phyloP scores from a whole-genome alignment of 257 asterid genomes.

The Leptodermis oblonga region DNA sequence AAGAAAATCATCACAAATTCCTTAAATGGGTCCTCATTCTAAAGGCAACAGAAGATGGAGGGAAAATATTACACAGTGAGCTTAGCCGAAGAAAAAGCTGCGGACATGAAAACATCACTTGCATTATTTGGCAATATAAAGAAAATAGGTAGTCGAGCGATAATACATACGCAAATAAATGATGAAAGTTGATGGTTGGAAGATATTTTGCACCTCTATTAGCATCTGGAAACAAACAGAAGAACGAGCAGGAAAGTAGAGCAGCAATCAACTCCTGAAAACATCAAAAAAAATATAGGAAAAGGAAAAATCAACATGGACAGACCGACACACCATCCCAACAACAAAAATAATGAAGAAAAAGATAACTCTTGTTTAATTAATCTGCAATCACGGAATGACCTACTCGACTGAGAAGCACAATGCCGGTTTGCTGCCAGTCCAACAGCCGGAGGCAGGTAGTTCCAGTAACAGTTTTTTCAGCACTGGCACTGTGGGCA shows the following conservation, averaged over 20 bases:
- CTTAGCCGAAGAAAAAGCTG: background rate
- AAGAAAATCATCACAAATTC: background rate
- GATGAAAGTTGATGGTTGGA: conserved; percentile 70
- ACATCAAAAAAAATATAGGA: conserved; percentile 1
- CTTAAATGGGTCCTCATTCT: background rate
- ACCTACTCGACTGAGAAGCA: conserved; percentile 70
- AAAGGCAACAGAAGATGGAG: background rate
- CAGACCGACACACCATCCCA: background rate
- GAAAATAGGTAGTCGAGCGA: background rate
- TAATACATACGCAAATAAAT: conserved; percentile 70
- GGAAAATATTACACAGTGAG: background rate
- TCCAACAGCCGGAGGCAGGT: conserved; percentile 59
- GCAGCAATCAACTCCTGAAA: conserved; percentile 89
- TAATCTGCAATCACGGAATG: background rate
- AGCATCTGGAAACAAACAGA: conserved; percentile 73
- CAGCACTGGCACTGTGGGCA: conserved; percentile 19
- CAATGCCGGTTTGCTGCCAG: conserved; percentile 66
- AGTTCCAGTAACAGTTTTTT: conserved; percentile 33
- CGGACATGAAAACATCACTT: background rate
- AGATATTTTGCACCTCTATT: conserved; percentile 70
- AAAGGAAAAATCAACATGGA: background rate
- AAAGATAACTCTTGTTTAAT: background rate
- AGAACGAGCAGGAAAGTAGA: conserved; percentile 75
- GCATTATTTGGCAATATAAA: conserved; percentile 1
- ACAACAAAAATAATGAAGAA: background rate